Evolutionary conservation across 495 filamentous ascomycete genomes (phyloP).

Genomic region (Penicillium ucsense): DNA sequence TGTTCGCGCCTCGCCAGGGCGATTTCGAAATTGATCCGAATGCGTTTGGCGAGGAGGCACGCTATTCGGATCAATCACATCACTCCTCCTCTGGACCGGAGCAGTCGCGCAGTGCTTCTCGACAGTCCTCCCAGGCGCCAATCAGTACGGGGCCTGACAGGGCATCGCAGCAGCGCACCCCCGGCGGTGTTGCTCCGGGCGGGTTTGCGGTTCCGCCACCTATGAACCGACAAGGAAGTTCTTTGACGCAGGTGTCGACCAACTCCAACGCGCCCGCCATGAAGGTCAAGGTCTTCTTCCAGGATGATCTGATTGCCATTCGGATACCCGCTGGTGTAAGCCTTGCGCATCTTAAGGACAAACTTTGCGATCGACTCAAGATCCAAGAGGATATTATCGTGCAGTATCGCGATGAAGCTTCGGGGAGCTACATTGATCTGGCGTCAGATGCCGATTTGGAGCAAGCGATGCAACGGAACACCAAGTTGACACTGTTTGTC

Average conservation of each 20-base stretch:
- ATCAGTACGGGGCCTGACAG: conserved; percentile 52
- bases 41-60: conserved; percentile 55
- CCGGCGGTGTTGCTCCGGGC: conserved; percentile 27
- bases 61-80: conserved; percentile 61
- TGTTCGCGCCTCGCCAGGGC: conserved; percentile 82
- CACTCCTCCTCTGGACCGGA: conserved; percentile 56
- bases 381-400: conserved; percentile 64
- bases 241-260: conserved; percentile 59
- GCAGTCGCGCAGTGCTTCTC: conserved; percentile 47
- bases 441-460: conserved; percentile 73
- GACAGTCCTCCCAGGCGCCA: conserved; percentile 65
- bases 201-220: conserved; percentile 37
- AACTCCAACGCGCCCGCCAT: conserved; percentile 44
- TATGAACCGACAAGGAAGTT: conserved; percentile 64
- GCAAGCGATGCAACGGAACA: conserved; percentile 68
- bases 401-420: conserved; percentile 80
- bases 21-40: conserved; percentile 84
- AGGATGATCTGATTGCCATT: conserved; percentile 84
- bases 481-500: conserved; percentile 77
- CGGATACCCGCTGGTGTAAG: conserved; percentile 72
- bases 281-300: conserved; percentile 92
- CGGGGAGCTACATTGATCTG: conserved; percentile 61
- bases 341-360: conserved; percentile 72
- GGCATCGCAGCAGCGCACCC: conserved; percentile 49
- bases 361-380: conserved; percentile 66